A percentile compares a stretch with the other conserved stretches of the same genome.
These are phyloP conservation scores for Nothopassalora personata DNA, from an alignment of 2,329 filamentous ascomycete species.

Conservation along the genomic window DNA sequence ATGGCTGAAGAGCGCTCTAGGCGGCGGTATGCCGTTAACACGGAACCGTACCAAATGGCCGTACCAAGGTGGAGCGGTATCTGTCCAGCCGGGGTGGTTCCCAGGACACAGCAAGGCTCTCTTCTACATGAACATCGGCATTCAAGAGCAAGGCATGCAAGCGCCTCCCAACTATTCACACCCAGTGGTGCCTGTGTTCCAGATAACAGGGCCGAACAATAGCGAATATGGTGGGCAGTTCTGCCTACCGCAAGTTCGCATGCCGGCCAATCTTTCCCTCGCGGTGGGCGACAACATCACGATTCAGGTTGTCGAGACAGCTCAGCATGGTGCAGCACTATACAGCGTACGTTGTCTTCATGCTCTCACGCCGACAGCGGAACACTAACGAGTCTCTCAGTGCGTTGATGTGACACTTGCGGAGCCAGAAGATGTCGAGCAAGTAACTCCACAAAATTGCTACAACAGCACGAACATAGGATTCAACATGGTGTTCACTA, in stretches of 20 bases:
- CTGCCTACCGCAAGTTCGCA: constrained; percentile 81
- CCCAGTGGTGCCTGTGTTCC: constrained; percentile 72
- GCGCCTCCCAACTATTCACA: constrained; percentile 83
- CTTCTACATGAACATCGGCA: constrained; percentile 86
- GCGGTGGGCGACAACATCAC: constrained; percentile 80
- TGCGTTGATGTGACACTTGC: constrained; percentile 94
- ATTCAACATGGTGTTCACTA: constrained; percentile 71
- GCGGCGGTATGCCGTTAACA: constrained; percentile 73
- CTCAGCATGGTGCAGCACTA: constrained; percentile 74
- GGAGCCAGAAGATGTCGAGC: constrained; percentile 66
- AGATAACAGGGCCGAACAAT: constrained; percentile 75
- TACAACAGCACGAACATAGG: constrained; percentile 75
- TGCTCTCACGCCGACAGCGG: neutral
- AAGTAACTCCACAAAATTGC: constrained; percentile 78
- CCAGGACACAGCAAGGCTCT: constrained; percentile 76
- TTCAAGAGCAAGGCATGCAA: constrained; percentile 42
- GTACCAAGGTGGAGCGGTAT: constrained; percentile 74
- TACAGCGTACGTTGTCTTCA: constrained; percentile 61
- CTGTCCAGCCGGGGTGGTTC: constrained; percentile 95
- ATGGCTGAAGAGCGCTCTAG: constrained; percentile 43
- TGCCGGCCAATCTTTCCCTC: constrained; percentile 66
- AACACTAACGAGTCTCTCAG: constrained; percentile 42
- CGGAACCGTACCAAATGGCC: constrained; percentile 91
- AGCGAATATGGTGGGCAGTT: constrained; percentile 74
- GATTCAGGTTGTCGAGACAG: constrained; percentile 79